A percentile compares a stretch with the other conserved stretches of the same genome.
Evolutionary conservation across 176 grass and related monocot species (phyloP).

Genomic region (Juncus inflexus): DNA sequence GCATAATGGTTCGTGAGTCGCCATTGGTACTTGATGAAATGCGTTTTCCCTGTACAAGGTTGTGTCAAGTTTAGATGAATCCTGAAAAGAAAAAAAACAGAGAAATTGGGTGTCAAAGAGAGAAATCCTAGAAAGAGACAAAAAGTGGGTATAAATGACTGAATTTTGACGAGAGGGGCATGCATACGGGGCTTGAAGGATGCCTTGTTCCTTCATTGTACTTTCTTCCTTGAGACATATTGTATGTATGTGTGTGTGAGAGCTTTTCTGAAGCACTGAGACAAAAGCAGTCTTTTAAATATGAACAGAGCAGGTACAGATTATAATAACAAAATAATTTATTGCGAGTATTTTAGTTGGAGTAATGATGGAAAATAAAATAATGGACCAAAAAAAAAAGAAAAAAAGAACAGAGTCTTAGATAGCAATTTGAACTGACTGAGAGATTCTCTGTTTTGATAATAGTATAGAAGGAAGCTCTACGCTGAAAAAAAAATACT

Average conservation of each 20-base stretch:
- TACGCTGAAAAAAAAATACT: neutral
- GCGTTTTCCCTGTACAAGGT: conserved; percentile 30
- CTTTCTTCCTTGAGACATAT: conserved; percentile 30
- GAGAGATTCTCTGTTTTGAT: conserved; percentile 8
- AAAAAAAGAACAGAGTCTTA: too few relatives aligned
- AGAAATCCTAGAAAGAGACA: conserved; percentile 37
- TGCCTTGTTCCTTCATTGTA: conserved; percentile 32
- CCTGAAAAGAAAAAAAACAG: conserved; percentile 20
- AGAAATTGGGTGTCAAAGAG: neutral
- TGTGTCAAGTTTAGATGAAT: neutral
- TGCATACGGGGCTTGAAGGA: conserved; percentile 33
- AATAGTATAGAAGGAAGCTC: conserved; percentile 10
- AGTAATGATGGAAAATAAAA: conserved; percentile 4
- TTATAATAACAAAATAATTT: neutral
- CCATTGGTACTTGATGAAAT: conserved; percentile 42
- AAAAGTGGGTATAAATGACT: conserved; percentile 22
- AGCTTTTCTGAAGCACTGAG: neutral
- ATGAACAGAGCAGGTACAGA: conserved; percentile 12
- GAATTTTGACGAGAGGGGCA: conserved; percentile 30
- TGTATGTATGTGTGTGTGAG: neutral
- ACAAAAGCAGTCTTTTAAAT: neutral
- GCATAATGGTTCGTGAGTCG: conserved; percentile 39
- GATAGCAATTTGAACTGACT: neutral
- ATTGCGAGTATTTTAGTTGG: neutral
- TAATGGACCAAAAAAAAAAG: neutral